Percentiles rank a stretch among this genome's conserved stretches.
These are phyloP conservation scores for Nakazawaea wyomingensis DNA, from an alignment of 805 yeast species.

Conservation along the genomic window DNA sequence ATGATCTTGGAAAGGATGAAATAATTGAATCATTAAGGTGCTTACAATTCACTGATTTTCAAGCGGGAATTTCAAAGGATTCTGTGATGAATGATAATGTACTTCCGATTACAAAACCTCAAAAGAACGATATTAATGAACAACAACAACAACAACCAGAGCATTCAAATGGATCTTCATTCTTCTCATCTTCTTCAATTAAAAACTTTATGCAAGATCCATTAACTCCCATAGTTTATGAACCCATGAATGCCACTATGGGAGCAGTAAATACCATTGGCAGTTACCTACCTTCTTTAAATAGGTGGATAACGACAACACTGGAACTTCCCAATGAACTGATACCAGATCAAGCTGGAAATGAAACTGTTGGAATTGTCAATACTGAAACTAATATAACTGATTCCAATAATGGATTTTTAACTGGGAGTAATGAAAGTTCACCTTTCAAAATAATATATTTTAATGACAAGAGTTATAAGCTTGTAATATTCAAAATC, in stretches of 20 bases:
- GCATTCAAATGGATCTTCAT: too few species aligned
- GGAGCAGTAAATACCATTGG: conserved; percentile 15
- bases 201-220: conserved; percentile 22
- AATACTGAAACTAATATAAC: neutral
- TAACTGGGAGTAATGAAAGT: neutral
- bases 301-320: neutral
- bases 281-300: conserved; percentile 1
- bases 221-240: conserved; percentile 22
- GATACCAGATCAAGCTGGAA: too few species aligned
- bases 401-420: neutral
- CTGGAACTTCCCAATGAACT: neutral
- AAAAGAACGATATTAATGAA: too few species aligned
- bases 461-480: neutral
- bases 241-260: conserved; percentile 24
- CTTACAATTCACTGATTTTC: conserved; percentile 22
- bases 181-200: conserved; percentile 14
- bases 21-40: conserved; percentile 19
- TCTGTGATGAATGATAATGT: conserved; percentile 21
- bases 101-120: neutral
- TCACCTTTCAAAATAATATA: neutral
- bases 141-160: too few species aligned
- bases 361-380: too few species aligned
- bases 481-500: conserved; percentile 3
- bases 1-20: conserved; percentile 7
- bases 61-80: conserved; percentile 22